Base-by-base conservation (phyloP, 1,284 basidiomycete genomes). In the Cerrena zonata region DNA sequence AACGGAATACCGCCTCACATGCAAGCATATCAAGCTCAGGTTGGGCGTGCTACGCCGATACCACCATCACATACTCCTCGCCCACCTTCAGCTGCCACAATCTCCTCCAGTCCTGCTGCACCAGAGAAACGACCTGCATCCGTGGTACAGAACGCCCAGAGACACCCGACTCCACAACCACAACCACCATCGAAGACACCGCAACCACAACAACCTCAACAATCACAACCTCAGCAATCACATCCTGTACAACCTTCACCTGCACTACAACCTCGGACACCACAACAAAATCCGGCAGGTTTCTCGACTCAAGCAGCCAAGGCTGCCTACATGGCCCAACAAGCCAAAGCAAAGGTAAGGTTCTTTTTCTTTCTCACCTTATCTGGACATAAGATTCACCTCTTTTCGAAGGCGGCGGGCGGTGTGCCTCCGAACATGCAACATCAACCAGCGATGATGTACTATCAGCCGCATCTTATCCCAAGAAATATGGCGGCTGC, bases 1-100 rank as follows among this genome's bases (percentile, higher is more conserved):
- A 42, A 45, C 5, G 45, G 48, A 23, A 52, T 54, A 21, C 55
- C 50, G n/a, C 51, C 47, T 27, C 51, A 53, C 50, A 50, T 52
- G 50, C 52, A 53, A 27, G 18, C 39, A 11, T 42, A 22, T 22
- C 53, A 53, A 40, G 34, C 24, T 12, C 51, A 49, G 7, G 36
- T 22, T 21, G 49, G 27, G 3, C 49, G 55, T 18, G 50, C 38
- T 36, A 53, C 55, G 5, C 55, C 55, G 3, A 42, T 30, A 7
- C 47, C 54, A 4, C 50, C 55, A 10, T 34, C 52, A 18, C 49
- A 55, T 13, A 48, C 41, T 4, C 47, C 51, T 18, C 45, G 54
- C 39, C 54, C 54, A 18, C 46, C 54, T 4, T 53, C 54, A 21
- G 44, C 27, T 5, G 52, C 47, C 3, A 21, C 26, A 13, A 42